phyloP scores from a whole-genome alignment of 2,329 filamentous ascomycete genomes.

The Verticillium zaregamsianum region DNA sequence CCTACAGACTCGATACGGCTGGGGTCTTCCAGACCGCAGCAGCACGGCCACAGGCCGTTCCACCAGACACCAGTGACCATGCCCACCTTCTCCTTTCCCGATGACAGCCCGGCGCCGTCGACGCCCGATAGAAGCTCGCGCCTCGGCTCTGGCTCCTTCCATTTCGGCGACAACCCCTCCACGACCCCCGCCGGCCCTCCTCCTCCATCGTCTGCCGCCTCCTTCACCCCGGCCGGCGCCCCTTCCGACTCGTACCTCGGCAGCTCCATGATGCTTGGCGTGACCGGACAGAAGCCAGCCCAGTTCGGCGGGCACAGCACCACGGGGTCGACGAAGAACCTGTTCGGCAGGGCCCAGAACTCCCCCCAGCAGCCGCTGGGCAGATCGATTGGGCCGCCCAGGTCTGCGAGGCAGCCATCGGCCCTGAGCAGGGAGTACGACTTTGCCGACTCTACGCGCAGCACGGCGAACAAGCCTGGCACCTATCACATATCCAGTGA shows the following conservation, averaged over 20 bases:
- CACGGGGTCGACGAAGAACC: conserved; percentile 25
- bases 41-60: not conserved
- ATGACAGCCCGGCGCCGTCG: conserved; percentile 38
- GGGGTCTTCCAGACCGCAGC: not conserved
- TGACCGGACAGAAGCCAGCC: conserved; percentile 32
- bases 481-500: conserved; percentile 20
- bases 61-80: conserved; percentile 22
- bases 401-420: conserved; percentile 40
- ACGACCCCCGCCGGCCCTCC: conserved; percentile 50
- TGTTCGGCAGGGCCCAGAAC: conserved; percentile 31
- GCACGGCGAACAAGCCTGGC: conserved; percentile 8
- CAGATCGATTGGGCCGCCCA: conserved; percentile 36
- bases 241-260: conserved; percentile 51
- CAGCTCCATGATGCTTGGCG: conserved; percentile 47
- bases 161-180: conserved; percentile 40
- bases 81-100: conserved; percentile 38
- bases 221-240: conserved; percentile 53
- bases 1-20: not conserved
- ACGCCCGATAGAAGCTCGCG: conserved; percentile 41
- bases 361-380: conserved; percentile 41
- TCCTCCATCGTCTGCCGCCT: conserved; percentile 47
- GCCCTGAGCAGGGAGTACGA: conserved; percentile 42
- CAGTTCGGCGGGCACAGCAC: conserved; percentile 31
- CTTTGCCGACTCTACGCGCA: conserved; percentile 2
- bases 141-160: conserved; percentile 28